Conservation (phyloP, 1,284 basidiomycete genomes). For the Puccinia brachypodii region DNA sequence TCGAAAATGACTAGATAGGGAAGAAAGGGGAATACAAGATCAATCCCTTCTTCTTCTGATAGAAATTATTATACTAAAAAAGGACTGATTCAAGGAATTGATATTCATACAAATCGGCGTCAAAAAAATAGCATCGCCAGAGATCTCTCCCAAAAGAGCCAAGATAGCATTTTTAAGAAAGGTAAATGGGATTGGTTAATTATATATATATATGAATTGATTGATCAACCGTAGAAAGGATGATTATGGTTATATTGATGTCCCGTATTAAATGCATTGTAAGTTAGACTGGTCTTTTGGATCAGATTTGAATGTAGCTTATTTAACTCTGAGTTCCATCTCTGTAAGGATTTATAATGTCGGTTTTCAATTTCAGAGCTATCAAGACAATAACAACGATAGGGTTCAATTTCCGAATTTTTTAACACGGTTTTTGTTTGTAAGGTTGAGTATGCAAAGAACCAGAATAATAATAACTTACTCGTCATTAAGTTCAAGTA, state of each 20-base stretch:
- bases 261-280: not conserved
- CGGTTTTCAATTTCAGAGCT: slow-evolving; percentile 12
- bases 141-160: no score
- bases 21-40: no score
- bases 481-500: slow-evolving; percentile 75
- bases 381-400: not conserved
- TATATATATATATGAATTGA: no score
- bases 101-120: no score
- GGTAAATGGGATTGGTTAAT: no score
- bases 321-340: slow-evolving; percentile 15
- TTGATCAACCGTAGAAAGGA: not conserved
- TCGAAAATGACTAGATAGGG: no score
- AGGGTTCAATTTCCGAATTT: not conserved
- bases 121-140: no score
- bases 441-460: not conserved
- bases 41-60: no score
- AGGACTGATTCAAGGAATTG: no score
- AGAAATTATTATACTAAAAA: no score
- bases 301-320: slow-evolving; percentile 1
- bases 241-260: not conserved
- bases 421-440: not conserved
- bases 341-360: slow-evolving; percentile 18
- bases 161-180: not conserved
- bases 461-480: not conserved
- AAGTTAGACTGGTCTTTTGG: not conserved